Conservation (phyloP, 805 yeast genomes). For the Spathaspora boniae region DNA sequence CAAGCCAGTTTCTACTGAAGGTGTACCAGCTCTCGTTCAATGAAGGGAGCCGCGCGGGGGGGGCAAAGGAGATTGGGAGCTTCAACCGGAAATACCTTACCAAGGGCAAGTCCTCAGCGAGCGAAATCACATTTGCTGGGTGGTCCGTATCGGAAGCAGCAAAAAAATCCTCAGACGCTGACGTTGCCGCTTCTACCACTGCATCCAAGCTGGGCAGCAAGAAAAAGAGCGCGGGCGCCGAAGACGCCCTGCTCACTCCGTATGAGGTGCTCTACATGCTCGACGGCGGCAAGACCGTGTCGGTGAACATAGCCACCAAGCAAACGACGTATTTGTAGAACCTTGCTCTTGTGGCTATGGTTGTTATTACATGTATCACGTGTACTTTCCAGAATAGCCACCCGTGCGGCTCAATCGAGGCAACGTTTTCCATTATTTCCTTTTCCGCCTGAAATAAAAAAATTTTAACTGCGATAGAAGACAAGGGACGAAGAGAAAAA, state of each 20-base stretch:
- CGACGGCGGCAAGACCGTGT: slow-evolving; percentile 11
- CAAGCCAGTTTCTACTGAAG: slow-evolving; percentile 10
- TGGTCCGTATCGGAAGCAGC: slow-evolving; percentile 7
- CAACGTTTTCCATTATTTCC: too few relatives aligned
- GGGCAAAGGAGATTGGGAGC: slow-evolving; percentile 15
- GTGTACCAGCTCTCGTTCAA: slow-evolving; percentile 14
- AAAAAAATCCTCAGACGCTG: neutral
- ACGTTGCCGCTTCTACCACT: too few relatives aligned
- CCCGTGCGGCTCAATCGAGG: too few relatives aligned
- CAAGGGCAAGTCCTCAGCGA: slow-evolving; percentile 3
- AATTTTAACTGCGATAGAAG: too few relatives aligned
- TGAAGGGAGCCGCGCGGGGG: slow-evolving; percentile 8
- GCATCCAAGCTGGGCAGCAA: too few relatives aligned
- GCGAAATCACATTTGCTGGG: slow-evolving; percentile 5
- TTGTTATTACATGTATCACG: too few relatives aligned
- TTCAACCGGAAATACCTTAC: slow-evolving; percentile 11
- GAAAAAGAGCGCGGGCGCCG: slow-evolving; percentile 8
- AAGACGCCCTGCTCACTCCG: slow-evolving; percentile 12
- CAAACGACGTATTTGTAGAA: too few relatives aligned
- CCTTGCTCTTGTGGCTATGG: too few relatives aligned
- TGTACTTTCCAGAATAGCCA: too few relatives aligned
- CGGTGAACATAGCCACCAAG: slow-evolving; percentile 17
- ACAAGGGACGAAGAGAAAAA: too few relatives aligned
- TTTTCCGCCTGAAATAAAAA: too few relatives aligned
- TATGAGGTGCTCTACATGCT: slow-evolving; percentile 16